phyloP scores from a whole-genome alignment of 78 protist species.

The Dictyostelium brefeldianum region DNA sequence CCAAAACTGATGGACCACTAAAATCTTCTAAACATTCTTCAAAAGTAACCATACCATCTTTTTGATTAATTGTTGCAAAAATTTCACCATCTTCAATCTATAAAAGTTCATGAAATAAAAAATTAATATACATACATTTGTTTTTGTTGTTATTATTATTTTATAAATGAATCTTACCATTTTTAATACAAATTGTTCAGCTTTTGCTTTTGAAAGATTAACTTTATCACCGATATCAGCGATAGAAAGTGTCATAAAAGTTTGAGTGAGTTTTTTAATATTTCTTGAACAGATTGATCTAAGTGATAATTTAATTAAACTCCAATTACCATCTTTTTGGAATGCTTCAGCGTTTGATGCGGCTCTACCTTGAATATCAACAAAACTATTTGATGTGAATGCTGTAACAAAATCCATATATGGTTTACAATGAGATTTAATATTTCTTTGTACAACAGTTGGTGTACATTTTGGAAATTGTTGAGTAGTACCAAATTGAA shows the following conservation, averaged over 20 bases:
- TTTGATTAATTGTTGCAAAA: constrained; percentile 81
- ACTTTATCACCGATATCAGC: constrained; percentile 70
- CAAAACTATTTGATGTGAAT: not conserved
- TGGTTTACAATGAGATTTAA: constrained; percentile 67
- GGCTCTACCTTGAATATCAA: constrained; percentile 21
- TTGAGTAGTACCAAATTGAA: constrained; percentile 64
- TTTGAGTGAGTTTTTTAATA: constrained; percentile 86
- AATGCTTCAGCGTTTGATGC: constrained; percentile 56
- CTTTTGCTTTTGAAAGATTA: constrained; percentile 33
- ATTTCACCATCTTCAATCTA: constrained; percentile 90
- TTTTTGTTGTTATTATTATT: not conserved
- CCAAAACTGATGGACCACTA: constrained; percentile 19
- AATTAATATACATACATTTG: too few relatives aligned
- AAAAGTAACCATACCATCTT: constrained; percentile 88
- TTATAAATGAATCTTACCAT: constrained; percentile 84
- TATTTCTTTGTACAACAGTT: constrained; percentile 58
- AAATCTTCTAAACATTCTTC: constrained; percentile 61
- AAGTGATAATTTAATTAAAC: constrained; percentile 84
- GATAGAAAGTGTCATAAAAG: constrained; percentile 90
- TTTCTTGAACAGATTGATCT: constrained; percentile 70
- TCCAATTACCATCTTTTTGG: constrained; percentile 82
- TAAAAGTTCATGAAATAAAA: too few relatives aligned
- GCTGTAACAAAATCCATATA: constrained; percentile 71
- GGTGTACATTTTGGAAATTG: constrained; percentile 81
- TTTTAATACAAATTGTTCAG: constrained; percentile 56